A percentile compares a stretch with the other conserved stretches of the same genome.
Conservation (phyloP, 2,329 filamentous ascomycete species). For the Orbilia javanica region DNA sequence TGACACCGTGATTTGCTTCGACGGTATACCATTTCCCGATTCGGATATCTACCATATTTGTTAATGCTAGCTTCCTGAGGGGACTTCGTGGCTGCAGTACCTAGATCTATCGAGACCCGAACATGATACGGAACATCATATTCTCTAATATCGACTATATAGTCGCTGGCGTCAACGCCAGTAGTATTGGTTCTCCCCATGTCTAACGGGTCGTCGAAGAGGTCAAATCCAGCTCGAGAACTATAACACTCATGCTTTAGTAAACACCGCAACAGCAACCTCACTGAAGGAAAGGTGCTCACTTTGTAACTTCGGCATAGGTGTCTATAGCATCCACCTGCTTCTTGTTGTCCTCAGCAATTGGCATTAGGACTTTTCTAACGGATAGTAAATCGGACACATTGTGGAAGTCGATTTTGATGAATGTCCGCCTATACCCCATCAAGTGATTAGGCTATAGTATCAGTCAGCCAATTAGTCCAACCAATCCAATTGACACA, state of each 20-base stretch:
- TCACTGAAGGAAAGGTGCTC: slow-evolving; percentile 64
- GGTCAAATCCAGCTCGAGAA: slow-evolving; percentile 85
- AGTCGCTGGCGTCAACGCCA: slow-evolving; percentile 92
- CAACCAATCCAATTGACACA: background rate
- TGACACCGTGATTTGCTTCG: slow-evolving; percentile 89
- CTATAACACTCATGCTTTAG: slow-evolving; percentile 65
- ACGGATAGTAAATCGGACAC: slow-evolving; percentile 88
- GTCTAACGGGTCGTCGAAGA: slow-evolving; percentile 92
- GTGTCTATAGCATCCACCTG: slow-evolving; percentile 97
- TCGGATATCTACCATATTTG: slow-evolving; percentile 77
- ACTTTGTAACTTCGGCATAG: slow-evolving; percentile 95
- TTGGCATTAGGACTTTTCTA: slow-evolving; percentile 83
- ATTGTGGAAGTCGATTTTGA: slow-evolving; percentile 88
- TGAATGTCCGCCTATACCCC: slow-evolving; percentile 87
- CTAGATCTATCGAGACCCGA: slow-evolving; percentile 94
- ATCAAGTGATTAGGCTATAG: slow-evolving; percentile 85
- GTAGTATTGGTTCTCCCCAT: slow-evolving; percentile 77
- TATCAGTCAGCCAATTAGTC: background rate
- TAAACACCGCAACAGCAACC: background rate
- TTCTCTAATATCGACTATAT: slow-evolving; percentile 97
- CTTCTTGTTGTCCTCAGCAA: slow-evolving; percentile 97
- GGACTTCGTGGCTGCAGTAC: slow-evolving; percentile 65
- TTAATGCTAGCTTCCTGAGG: background rate
- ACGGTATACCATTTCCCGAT: slow-evolving; percentile 98
- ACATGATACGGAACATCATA: slow-evolving; percentile 99